Percentiles rank a stretch among this genome's conserved stretches.
Conservation (phyloP, 257 asterid genomes). For the Solanum lignicaule region DNA sequence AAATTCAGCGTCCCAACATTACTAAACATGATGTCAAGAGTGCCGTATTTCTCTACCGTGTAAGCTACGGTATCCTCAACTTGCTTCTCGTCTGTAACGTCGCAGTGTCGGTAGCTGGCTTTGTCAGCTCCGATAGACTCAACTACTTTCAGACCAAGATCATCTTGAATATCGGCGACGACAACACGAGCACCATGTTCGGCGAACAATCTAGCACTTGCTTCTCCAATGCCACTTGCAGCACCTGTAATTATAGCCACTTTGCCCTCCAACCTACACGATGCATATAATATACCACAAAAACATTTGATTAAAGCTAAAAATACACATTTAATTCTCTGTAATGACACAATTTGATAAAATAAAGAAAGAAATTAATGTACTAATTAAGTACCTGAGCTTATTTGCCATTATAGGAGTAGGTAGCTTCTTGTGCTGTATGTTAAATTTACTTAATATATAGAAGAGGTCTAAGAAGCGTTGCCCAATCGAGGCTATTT, state of each 20-base stretch:
- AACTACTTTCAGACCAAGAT: neutral
- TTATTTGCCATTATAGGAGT: too few species aligned
- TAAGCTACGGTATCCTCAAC: neutral
- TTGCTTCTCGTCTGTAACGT: neutral
- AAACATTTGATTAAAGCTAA: too few species aligned
- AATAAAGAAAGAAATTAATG: too few species aligned
- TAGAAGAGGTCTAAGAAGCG: too few species aligned
- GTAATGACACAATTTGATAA: too few species aligned
- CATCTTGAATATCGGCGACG: neutral
- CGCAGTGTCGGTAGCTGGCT: neutral
- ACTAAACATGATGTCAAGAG: neutral
- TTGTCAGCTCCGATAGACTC: neutral
- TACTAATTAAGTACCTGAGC: too few species aligned
- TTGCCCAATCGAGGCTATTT: too few species aligned
- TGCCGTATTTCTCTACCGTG: neutral
- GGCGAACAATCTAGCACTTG: neutral
- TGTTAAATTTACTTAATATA: too few species aligned
- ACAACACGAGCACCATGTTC: neutral
- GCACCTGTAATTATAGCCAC: neutral
- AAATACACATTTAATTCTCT: too few species aligned
- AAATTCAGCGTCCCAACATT: neutral
- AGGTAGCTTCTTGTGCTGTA: too few species aligned
- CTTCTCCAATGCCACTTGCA: conserved; percentile 3
- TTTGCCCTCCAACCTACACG: neutral
- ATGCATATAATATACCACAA: neutral